A percentile compares a stretch with the other conserved stretches of the same genome.
phyloP scores from a whole-genome alignment of 2,329 filamentous ascomycete species.

The Talaromyces sp. region DNA sequence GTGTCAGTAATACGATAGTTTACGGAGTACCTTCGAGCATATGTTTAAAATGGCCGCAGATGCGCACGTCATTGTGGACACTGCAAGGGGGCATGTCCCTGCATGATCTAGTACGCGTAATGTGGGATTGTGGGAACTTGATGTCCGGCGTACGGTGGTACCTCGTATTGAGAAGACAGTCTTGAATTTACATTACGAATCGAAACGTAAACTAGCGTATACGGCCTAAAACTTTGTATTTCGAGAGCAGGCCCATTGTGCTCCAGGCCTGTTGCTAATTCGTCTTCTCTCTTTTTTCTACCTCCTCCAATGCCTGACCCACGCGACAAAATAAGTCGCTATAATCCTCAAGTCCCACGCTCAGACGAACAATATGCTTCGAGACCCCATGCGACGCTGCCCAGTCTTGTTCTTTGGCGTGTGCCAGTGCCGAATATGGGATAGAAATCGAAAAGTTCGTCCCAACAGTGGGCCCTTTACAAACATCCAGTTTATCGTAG shows the following conservation, averaged over 20 bases:
- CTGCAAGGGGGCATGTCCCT: neutral
- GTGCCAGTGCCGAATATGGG: constrained; percentile 19
- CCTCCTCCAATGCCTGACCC: neutral
- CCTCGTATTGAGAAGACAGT: neutral
- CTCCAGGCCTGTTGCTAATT: too few relatives aligned
- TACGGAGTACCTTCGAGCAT: neutral
- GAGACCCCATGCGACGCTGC: constrained; percentile 22
- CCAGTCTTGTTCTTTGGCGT: constrained; percentile 23
- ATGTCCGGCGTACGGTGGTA: too few relatives aligned
- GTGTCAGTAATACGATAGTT: neutral
- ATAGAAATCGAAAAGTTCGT: constrained; percentile 22
- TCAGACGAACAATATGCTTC: constrained; percentile 17
- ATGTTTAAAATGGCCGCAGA: neutral
- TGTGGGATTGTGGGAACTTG: too few relatives aligned
- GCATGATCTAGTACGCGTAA: too few relatives aligned
- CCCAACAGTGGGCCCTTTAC: constrained; percentile 25
- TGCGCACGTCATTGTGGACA: neutral
- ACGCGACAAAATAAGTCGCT: neutral
- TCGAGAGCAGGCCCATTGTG: too few relatives aligned
- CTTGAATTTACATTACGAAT: neutral
- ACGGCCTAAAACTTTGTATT: too few relatives aligned
- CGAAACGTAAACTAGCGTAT: neutral
- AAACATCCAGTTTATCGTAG: constrained; percentile 25
- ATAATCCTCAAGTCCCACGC: constrained; percentile 16
- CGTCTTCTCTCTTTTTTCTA: neutral